Evolutionary conservation across 352 stramenopile species (phyloP), one percentile per base, ranked within the genome.

Genomic region (Pythium phragmiticola): DNA sequence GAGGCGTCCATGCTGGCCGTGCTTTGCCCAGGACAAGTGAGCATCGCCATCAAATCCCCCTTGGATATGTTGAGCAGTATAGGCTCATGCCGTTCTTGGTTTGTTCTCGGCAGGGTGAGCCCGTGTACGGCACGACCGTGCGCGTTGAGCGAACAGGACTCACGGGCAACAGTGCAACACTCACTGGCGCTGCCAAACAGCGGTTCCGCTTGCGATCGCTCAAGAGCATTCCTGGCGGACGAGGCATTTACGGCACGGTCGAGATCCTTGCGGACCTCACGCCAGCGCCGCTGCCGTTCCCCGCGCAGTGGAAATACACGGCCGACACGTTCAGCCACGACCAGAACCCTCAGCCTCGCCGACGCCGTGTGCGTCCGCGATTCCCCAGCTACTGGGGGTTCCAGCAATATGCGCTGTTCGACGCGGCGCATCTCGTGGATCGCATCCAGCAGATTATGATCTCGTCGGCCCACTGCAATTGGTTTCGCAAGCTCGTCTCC

Each of bases 361-460:
- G 49, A 28, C 46, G 66, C 5, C 28, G 30, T 36, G 33, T 33
- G 14, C 57, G 26, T 2, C 50, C 75, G 19, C 75, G 75, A 16
- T 87, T 73, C 28, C 57, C 68, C 2, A 75, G 77, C 19, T 90
- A 87, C 47, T 92, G 80, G 78, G 71, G 72, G 0, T 49, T 56
- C 11, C 57, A 52, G 13, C 73, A 75, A 23, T 92, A 81, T 59
- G 59, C 69, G 17, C 50, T 89, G 45, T 95, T 84, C 52, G 84
- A 95, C 68, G 76, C 78, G 3, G 59, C 52, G 2, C 37, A 74
- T 8, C 66, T 95, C n/a, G 76, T 94, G 49, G 34, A 64, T 17
- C 84, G 79, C 46, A 86, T 92, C 60, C 78, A 92, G 60, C 62
- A 77, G 21, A 82, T 84, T 63, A 76, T 93, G 64, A 65, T 87